Conservation (phyloP, 495 filamentous ascomycete species). For the Aspergillus incahuasiensis region DNA sequence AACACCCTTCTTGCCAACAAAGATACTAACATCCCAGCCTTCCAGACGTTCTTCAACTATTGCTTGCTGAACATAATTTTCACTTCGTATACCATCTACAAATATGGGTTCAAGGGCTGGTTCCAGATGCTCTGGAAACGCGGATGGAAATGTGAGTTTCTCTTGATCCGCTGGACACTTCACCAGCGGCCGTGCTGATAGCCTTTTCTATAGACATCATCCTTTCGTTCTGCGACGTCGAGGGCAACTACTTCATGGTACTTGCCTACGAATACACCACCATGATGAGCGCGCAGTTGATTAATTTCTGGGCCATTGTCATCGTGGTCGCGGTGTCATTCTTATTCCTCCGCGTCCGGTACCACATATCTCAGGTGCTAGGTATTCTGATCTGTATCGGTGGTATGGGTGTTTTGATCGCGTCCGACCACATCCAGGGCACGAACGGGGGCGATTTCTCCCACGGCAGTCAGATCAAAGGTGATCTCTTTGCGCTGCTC, state of each 20-base stretch:
- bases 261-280: conserved; percentile 91
- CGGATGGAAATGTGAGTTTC: conserved; percentile 74
- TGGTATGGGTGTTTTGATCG: conserved; percentile 86
- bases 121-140: conserved; percentile 55
- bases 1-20: conserved; percentile 63
- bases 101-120: conserved; percentile 72
- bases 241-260: conserved; percentile 97
- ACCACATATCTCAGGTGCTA: conserved; percentile 73
- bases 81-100: conserved; percentile 75
- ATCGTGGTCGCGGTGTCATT: conserved; percentile 86
- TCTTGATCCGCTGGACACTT: not conserved
- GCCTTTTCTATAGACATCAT: conserved; percentile 58
- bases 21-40: conserved; percentile 85
- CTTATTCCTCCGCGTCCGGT: conserved; percentile 76
- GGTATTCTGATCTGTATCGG: conserved; percentile 90
- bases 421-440: conserved; percentile 78
- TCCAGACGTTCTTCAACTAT: conserved; percentile 95
- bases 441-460: conserved; percentile 55
- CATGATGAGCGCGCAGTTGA: conserved; percentile 84
- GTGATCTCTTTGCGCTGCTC: conserved; percentile 85
- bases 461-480: conserved; percentile 68
- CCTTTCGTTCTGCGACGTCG: conserved; percentile 85
- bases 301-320: conserved; percentile 98
- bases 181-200: too few relatives aligned
- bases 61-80: conserved; percentile 78